Base-by-base conservation (phyloP, 208 protist species). In the Leishmania gerbilli region DNA sequence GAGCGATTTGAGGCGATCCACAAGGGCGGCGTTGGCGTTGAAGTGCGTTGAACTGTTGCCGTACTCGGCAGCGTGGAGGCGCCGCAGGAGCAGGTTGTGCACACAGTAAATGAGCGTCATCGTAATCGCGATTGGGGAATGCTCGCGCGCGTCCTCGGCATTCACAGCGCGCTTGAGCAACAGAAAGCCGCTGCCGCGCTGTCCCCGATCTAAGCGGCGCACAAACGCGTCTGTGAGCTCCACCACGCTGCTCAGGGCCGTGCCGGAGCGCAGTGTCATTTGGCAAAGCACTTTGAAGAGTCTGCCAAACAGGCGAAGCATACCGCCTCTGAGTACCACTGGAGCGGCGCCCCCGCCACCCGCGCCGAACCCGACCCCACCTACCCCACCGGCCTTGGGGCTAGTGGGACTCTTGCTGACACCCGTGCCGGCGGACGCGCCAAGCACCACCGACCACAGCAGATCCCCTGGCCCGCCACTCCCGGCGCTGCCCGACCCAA, bases 231-330 rank as follows among this genome's bases (percentile, higher is more conserved):
- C 82, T 2, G 84, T 51, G 62, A 96, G 80, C 45, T 77, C 40
- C 34, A 95, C 69, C 37, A 94, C 79, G 34, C 77, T 74, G 45
- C 88, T 87, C 34, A 96, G 49, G 11, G 84, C 71, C 0, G 51
- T 34, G 2, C 56, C 76, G 47, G 86, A 80, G 47, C 89, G 79
- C 56, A 96, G 87, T 31, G 90, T 95, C 80, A 98, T 90, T 68
- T 76, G 80, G 84, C 88, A 92, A 2, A 88, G 77, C 27, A 91
- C 86, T n/a, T 89, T 88, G 51, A 98, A 77, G 49, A 98, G 88
- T 11, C 95, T 90, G 27, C 84, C 85, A 89, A 96, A 96, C n/a
- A 98, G 69, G 15, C 95, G 90, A 55, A 93, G 72, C 85, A 94
- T 91, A 40, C 93, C 95, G 17, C 95, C 95, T 56, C 86, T 91